Evolutionary conservation across 2,329 filamentous ascomycete species (phyloP), one percentile per base, ranked within the genome.

Genomic region (Exophiala dermatitidis): DNA sequence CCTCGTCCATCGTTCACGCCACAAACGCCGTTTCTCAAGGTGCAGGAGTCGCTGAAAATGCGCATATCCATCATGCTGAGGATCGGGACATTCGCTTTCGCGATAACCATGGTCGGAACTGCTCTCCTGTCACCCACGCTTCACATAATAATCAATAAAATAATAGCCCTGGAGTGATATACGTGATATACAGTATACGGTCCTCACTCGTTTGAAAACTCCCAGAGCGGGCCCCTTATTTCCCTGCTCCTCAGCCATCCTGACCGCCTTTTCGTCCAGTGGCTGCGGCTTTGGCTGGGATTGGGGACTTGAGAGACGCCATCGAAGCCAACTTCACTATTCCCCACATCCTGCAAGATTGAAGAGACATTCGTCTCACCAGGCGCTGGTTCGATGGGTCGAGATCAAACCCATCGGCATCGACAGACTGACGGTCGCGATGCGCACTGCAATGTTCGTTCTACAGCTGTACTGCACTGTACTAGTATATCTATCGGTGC

Each of bases 231-330:
- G 37, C 38, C 50, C 50, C 40, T 53, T 43, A 37, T 48, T 41
- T 33, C 50, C 31, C 26, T 33, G 19, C 19, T 19, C 19, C 19
- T 19, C 19, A 19, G 19, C 28, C 8, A 7, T 48, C 51, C 51
- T 57, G 55, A 57, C 55, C 55, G 55, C 55, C 54, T 45, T 57
- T 57, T 42, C 33, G 19, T 19, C 36, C 48, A 46, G 37, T 12
- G 43, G 19, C 28, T 34, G 42, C 45, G 44, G 47, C 42, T 45
- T 30, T 29, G 36, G 26, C 28, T 43, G 54, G 48, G 52, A 52
- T 57, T 53, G 52, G 48, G 42, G 52, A 52, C 29, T 40, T 48
- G 29, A 30, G 43, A 41, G 12, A 34, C 29, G 26, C 45, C 52
- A 50, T 34, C 38, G 36, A 34, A 19, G 7, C 19, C 51, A 52